These are phyloP conservation scores for Aspergillus tubingensis DNA, from an alignment of 2,329 filamentous ascomycete genomes.

Conservation along the genomic window DNA sequence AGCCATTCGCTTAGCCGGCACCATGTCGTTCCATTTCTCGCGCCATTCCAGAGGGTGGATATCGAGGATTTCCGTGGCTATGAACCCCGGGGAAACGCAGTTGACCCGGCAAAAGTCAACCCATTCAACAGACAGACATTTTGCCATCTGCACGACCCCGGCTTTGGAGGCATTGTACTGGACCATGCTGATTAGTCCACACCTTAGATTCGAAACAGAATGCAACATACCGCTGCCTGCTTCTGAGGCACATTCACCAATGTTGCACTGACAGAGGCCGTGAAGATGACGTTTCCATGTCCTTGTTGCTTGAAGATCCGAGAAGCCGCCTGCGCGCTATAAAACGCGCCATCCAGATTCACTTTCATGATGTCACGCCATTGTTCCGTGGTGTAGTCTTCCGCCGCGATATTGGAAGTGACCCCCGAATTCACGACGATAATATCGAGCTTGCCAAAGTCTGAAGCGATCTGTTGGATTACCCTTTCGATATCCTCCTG, in stretches of 20 bases:
- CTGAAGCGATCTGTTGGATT: conserved; percentile 37
- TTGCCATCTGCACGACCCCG: conserved; percentile 39
- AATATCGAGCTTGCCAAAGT: conserved; percentile 50
- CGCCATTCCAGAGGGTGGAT: conserved; percentile 34
- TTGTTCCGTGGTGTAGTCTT: conserved; percentile 42
- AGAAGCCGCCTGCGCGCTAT: conserved; percentile 41
- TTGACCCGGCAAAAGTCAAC: conserved; percentile 45
- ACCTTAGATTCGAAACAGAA: not conserved
- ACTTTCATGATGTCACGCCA: conserved; percentile 45
- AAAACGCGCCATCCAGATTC: conserved; percentile 45
- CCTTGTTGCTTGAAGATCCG: conserved; percentile 40
- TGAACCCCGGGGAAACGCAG: conserved; percentile 44
- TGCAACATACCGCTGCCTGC: conserved; percentile 32
- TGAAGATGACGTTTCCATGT: conserved; percentile 42
- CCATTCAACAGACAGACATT: conserved; percentile 43
- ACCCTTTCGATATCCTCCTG: conserved; percentile 32
- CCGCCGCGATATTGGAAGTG: conserved; percentile 32
- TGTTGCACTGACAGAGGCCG: conserved; percentile 40
- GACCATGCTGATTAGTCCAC: not conserved
- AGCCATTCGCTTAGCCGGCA: conserved; percentile 42
- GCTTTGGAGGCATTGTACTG: conserved; percentile 44
- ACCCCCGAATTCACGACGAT: conserved; percentile 51
- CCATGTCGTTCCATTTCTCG: conserved; percentile 43
- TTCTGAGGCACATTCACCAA: conserved; percentile 45
- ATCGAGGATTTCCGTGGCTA: conserved; percentile 43